These are phyloP conservation scores for Bacidia rubella DNA, from an alignment of 495 filamentous ascomycete species.

Conservation along the genomic window DNA sequence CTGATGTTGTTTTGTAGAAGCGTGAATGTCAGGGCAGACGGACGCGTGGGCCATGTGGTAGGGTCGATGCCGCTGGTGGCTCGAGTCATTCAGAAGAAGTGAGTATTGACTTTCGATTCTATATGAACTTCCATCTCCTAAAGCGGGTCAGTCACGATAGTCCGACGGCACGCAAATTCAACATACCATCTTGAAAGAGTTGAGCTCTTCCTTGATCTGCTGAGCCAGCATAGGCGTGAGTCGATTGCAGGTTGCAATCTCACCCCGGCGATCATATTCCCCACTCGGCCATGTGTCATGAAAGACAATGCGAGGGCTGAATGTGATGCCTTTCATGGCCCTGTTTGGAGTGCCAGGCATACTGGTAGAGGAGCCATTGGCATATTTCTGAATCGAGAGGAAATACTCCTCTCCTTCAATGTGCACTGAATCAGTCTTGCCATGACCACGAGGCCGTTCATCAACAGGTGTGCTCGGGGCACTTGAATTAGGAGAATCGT, in stretches of 20 bases:
- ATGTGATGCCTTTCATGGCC: conserved; percentile 57
- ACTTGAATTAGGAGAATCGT: conserved; percentile 69
- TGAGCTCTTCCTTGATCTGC: conserved; percentile 98
- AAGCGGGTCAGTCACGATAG: conserved; percentile 11
- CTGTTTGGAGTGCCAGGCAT: conserved; percentile 60
- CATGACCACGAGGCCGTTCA: conserved; percentile 44
- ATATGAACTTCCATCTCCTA: conserved; percentile 99
- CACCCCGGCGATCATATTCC: conserved; percentile 92
- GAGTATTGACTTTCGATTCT: conserved; percentile 95
- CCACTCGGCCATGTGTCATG: conserved; percentile 90
- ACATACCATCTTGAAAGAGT: conserved; percentile 97
- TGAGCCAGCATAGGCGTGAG: conserved; percentile 94
- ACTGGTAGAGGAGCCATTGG: conserved; percentile 49
- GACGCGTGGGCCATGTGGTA: not conserved
- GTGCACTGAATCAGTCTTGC: conserved; percentile 49
- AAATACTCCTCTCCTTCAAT: conserved; percentile 85
- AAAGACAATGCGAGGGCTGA: conserved; percentile 87
- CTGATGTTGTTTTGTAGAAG: not conserved
- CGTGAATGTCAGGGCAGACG: not conserved
- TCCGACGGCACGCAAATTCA: conserved; percentile 19
- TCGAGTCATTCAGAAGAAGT: conserved; percentile 65
- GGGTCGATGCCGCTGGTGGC: not conserved
- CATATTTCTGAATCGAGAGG: conserved; percentile 52
- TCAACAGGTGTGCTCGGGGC: conserved; percentile 71
- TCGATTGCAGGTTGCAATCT: conserved; percentile 95